Conservation (phyloP, 306 rosid genomes). For the Fragaria vesca region DNA sequence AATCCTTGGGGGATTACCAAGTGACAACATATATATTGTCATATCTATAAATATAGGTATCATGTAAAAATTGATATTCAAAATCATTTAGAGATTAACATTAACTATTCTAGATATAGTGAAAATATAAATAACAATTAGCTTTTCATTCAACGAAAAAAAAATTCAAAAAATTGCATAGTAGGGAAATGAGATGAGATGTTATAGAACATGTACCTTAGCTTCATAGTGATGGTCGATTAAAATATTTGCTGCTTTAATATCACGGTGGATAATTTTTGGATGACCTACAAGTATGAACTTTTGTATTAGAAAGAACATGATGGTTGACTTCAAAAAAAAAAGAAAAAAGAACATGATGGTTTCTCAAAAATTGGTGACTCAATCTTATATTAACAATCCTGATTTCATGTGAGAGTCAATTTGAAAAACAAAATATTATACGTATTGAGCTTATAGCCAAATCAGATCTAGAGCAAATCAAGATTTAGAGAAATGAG, state of each 20-base stretch:
- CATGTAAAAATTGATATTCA: too few species aligned
- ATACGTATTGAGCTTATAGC: neutral
- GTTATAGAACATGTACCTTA: slow-evolving; percentile 43
- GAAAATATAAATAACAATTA: too few species aligned
- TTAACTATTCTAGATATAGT: neutral
- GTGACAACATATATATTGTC: too few species aligned
- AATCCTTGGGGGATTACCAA: too few species aligned
- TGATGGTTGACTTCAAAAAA: neutral
- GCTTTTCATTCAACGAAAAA: too few species aligned
- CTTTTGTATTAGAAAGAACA: neutral
- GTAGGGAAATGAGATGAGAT: neutral
- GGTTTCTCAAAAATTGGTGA: neutral
- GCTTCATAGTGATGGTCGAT: slow-evolving; percentile 75
- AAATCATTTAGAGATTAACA: neutral
- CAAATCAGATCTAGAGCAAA: neutral
- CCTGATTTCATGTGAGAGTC: neutral
- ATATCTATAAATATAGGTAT: too few species aligned
- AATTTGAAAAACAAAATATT: neutral
- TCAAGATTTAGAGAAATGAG: neutral
- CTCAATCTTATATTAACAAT: neutral
- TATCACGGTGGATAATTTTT: slow-evolving; percentile 87
- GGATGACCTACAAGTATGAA: slow-evolving; percentile 71
- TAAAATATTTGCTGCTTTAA: slow-evolving; percentile 78
- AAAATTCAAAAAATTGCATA: too few species aligned
- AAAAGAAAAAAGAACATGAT: neutral